Evolutionary conservation across 305 asterid species (phyloP), one percentile per base, ranked within the genome.

Genomic region (Plantago lanceolata): DNA sequence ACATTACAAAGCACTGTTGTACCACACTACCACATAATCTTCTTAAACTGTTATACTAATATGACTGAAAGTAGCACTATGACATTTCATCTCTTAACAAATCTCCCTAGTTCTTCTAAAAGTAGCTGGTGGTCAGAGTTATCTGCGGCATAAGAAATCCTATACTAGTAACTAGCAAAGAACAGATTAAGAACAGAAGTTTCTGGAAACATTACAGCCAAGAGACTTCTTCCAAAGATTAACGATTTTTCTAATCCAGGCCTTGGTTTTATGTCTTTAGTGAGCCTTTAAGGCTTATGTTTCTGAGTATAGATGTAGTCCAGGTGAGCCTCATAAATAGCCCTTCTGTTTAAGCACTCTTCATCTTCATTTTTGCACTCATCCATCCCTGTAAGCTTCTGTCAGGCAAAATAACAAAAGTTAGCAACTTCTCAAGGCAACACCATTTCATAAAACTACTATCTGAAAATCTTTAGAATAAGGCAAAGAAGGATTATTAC

Each of bases 221-320:
- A 54, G 13, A 54, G 18, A 52, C 35, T 52, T 2, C 57, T 52
- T 17, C 48, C 19, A 59, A 40, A 40, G 48, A 59, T 52, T 15
- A 0, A 61, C 11, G 7, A 21, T 58, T 58, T 40, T 37, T 40
- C 63, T 17, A 12, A 20, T 17, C 29, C 18, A 20, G 35, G n/a
- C 3, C 1, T 19, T 37, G 43, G 43, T 35, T 35, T 35, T 35
- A 35, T 35, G 12, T 24, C 26, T 54, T 26, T 20, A 55, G 18
- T 45, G 26, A 61, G 57, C 59, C 20, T 18, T 70, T 75, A 86
- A 21, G 82, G 89, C 43, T 85, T 70, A 45, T 78, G 86, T 37
- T 74, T 76, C 78, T 88, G 95, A 53, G 96, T 89, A 76, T 88
- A 88, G 60, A 88, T 88, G 80, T 88, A 88, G 61, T 88, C 96